Base-by-base conservation (phyloP, 2,329 filamentous ascomycete species). In the Emergomyces orientalis region DNA sequence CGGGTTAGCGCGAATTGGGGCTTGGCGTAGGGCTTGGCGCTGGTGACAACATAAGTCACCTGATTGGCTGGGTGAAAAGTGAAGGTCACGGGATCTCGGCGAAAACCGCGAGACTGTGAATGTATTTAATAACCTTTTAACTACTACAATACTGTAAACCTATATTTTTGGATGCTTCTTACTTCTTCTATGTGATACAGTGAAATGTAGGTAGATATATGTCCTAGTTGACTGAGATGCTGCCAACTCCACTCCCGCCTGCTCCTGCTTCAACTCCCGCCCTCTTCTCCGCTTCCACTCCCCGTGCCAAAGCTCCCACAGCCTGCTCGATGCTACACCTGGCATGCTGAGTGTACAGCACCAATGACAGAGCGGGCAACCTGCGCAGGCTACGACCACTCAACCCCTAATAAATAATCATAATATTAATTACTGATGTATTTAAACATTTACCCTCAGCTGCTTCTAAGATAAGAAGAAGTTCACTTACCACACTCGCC, bases 341-440 rank as follows among this genome's bases (percentile, higher is more conserved):
- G 3, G 69, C 70, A 32, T 67, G 66, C 65, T 70, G 73, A 5
- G 72, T 75, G 65, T 78, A 73, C 68, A 76, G 72, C 0, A 77
- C 75, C 37, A 80, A 65, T 5, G 77, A 75, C 22, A 78, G 63
- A 7, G 75, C 73, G 1, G 78, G 77, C 19, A 80, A 65, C 32
- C 77, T 71, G 30, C 76, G 71, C 32, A 80, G 68, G 1, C 72
- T 76, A 27, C 78, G 72, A 1, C 77, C 78, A 64, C 78, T 80
- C 5, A 79, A 68, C 14, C 73, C 76, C 67, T 74, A 32, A 27
- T 45, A 25, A 25, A 27, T 30, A 59, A 34, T 60, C 61, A 14
- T 63, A 59, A 34, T 63, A 30, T 41, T 19, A 19, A 30, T 51
- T 55, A 37, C 6, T 37, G 8, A 37, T 37, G 34, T 37, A 37